Percentiles rank a stretch among this genome's conserved stretches.
These are phyloP conservation scores for Plasmodium chabaudi DNA, from an alignment of 169 alveolate species.

Conservation along the genomic window DNA sequence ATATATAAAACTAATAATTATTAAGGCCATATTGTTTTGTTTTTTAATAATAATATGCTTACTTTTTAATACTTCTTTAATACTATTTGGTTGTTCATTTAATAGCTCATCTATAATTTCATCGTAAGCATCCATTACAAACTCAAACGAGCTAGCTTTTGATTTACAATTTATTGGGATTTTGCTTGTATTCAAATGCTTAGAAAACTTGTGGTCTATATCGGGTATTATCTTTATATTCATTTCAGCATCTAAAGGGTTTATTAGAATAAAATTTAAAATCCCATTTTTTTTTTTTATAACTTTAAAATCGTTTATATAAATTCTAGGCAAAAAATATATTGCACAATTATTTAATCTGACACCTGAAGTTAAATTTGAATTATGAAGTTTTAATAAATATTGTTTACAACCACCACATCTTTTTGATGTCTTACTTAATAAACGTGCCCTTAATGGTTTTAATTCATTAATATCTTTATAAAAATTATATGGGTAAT, in stretches of 20 bases:
- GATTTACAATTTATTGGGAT: constrained; percentile 29
- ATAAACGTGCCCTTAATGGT: constrained; percentile 37
- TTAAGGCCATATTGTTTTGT: constrained; percentile 71
- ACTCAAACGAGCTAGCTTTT: constrained; percentile 25
- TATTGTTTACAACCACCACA: constrained; percentile 45
- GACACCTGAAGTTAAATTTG: constrained; percentile 23
- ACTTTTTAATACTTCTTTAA: constrained; percentile 18
- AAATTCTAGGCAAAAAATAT: constrained; percentile 53
- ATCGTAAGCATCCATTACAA: constrained; percentile 43
- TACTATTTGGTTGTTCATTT: constrained; percentile 27
- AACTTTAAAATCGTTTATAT: constrained; percentile 54
- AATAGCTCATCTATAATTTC: constrained; percentile 51
- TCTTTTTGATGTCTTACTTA: constrained; percentile 44
- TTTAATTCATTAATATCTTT: constrained; percentile 27
- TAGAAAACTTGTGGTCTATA: constrained; percentile 42
- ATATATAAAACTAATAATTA: constrained; percentile 42
- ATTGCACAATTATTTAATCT: constrained; percentile 55
- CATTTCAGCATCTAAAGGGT: constrained; percentile 65
- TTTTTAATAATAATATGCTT: constrained; percentile 27
- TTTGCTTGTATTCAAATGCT: constrained; percentile 20
- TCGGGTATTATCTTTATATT: constrained; percentile 59
- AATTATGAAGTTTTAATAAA: constrained; percentile 42
- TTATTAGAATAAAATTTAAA: constrained; percentile 51
- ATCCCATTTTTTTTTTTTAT: constrained; percentile 58
- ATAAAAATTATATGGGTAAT: constrained; percentile 62